Evolutionary conservation across 1,284 basidiomycete species (phyloP), one percentile per base, ranked within the genome.

Genomic region (Malassezia slooffiae): DNA sequence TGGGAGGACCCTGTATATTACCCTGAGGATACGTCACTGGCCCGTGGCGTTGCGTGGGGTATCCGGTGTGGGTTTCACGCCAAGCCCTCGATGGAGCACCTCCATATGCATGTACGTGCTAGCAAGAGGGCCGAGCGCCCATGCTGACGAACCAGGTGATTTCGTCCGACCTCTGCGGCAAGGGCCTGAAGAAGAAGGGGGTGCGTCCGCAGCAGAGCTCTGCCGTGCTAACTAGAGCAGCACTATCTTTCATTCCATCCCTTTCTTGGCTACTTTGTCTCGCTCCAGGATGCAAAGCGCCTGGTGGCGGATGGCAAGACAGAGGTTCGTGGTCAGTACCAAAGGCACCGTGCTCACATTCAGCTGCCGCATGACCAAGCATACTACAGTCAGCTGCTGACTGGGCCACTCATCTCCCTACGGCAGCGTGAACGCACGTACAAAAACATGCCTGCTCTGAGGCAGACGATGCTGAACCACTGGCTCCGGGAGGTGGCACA

Each of bases 171-270:
- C 72, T 93, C 15, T 75, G 79, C 38, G 82, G 83, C 0, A 74
- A 77, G 2, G 72, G 73, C 27, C 72, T 96, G 72, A 96, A 91
- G 71, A 78, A 77, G 51, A 95, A 93, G 75, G 89, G 62, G 42
- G 47, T 50, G 33, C 53, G 54, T 50, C 13, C 40, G 43, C 15
- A 16, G n/a, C n/a, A n/a, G n/a, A n/a, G n/a, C n/a, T n/a, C n/a
- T n/a, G n/a, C n/a, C n/a, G n/a, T n/a, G n/a, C 6, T 36, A 16
- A 17, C 22, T n/a, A 11, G 21, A 8, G n/a, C 34, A 54, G 44
- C 63, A 96, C 60, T 88, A 88, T 73, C 88, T 91, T 67, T 87
- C 86, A 2, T 97, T 96, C 72, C 80, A 85, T 57, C 91, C 90
- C 0, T 77, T 77, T 22, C 73, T 78, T 11, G 89, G 86, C 0